Evolutionary conservation across 2,329 filamentous ascomycete species (phyloP).

Genomic region (Onygenales sp.): DNA sequence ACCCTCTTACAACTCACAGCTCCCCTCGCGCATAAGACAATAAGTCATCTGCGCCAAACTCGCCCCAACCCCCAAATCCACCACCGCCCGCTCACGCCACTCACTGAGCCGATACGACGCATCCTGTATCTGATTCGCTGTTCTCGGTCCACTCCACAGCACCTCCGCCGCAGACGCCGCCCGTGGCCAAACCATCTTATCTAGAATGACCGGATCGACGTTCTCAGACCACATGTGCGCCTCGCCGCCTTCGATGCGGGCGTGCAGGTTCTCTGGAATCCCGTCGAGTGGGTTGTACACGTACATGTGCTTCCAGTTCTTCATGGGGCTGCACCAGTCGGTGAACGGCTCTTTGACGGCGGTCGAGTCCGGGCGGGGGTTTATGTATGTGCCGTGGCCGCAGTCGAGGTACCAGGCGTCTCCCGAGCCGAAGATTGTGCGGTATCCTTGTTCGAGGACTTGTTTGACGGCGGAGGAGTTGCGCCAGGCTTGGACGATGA

Average conservation of each 20-base stretch:
- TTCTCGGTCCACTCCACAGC: conserved; percentile 60
- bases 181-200: conserved; percentile 69
- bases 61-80: conserved; percentile 56
- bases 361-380: conserved; percentile 15
- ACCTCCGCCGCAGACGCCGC: conserved; percentile 66
- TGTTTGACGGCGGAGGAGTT: conserved; percentile 16
- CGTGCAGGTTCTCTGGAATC: conserved; percentile 51
- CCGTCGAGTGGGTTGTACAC: conserved; percentile 63
- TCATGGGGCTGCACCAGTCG: conserved; percentile 48
- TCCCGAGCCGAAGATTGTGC: conserved; percentile 24
- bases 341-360: conserved; percentile 8
- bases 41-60: conserved; percentile 63
- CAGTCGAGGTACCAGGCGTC: conserved; percentile 25
- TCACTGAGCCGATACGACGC: conserved; percentile 58
- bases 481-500: conserved; percentile 72
- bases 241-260: conserved; percentile 72
- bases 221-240: conserved; percentile 72
- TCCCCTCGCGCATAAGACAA: conserved; percentile 41
- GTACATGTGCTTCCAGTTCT: conserved; percentile 77
- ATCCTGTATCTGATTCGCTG: conserved; percentile 41
- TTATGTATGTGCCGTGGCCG: conserved; percentile 25
- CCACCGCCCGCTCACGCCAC: conserved; percentile 61
- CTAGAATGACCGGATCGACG: conserved; percentile 65
- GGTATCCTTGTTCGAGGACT: conserved; percentile 20
- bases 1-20: conserved; percentile 7